Evolutionary conservation across 768 basidiomycete species (phyloP).

Genomic region (Collybiopsis confluens): DNA sequence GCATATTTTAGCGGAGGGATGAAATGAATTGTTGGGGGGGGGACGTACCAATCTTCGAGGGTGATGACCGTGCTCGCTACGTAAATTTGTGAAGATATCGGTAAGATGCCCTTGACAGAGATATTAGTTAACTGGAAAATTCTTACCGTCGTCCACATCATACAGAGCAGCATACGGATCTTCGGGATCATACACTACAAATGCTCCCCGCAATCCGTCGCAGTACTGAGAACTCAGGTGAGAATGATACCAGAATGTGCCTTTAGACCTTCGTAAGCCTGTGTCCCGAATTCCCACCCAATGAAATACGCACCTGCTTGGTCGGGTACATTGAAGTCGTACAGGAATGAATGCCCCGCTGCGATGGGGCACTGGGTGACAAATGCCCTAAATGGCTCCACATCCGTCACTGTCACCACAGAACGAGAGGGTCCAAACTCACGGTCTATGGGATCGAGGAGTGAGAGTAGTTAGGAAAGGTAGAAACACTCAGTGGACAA

Average conservation of each 20-base stretch:
- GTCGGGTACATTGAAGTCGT: conserved; percentile 19
- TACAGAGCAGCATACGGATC: conserved; percentile 15
- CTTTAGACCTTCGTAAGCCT: background rate
- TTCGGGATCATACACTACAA: conserved; percentile 29
- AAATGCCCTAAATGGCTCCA: background rate
- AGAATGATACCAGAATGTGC: conserved; percentile 17
- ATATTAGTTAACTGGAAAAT: background rate
- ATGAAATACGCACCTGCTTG: conserved; percentile 20
- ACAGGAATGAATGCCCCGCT: conserved; percentile 21
- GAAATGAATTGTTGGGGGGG: conserved; percentile 4
- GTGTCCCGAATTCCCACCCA: background rate
- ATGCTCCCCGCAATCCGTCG: conserved; percentile 35
- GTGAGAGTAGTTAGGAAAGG: background rate
- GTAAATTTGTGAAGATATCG: background rate
- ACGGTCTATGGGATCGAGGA: background rate
- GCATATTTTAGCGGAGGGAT: background rate
- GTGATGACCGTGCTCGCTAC: conserved; percentile 28
- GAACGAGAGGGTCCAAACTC: background rate
- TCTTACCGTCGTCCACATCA: conserved; percentile 20
- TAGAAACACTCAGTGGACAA: background rate
- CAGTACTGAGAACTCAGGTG: conserved; percentile 34
- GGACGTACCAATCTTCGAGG: conserved; percentile 28
- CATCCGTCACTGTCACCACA: background rate
- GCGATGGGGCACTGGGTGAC: conserved; percentile 28
- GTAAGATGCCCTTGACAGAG: background rate